phyloP scores from a whole-genome alignment of 768 basidiomycete genomes.

The Tulasnella sp. region DNA sequence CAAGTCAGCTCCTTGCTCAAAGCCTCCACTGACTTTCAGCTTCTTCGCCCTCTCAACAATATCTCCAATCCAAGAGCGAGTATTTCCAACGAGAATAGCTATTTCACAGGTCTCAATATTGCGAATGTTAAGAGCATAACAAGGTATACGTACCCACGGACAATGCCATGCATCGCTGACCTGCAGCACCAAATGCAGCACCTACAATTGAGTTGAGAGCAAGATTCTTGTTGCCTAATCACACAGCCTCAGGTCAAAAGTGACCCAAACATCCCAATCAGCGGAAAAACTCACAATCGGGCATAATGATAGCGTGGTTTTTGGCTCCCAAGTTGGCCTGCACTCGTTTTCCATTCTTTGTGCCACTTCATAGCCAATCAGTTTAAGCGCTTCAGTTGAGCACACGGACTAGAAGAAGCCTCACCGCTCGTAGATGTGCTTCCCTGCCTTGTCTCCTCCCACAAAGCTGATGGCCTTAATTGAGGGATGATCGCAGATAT shows the following conservation, averaged over 20 bases:
- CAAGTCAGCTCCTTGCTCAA: slow-evolving; percentile 76
- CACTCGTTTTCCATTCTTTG: slow-evolving; percentile 77
- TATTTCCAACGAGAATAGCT: slow-evolving; percentile 63
- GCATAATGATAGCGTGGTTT: slow-evolving; percentile 88
- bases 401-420: not conserved
- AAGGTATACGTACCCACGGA: slow-evolving; percentile 54
- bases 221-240: slow-evolving; percentile 71
- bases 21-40: slow-evolving; percentile 79
- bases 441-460: slow-evolving; percentile 84
- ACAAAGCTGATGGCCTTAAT: slow-evolving; percentile 97
- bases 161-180: slow-evolving; percentile 94
- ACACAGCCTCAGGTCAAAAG: not conserved
- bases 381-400: not conserved
- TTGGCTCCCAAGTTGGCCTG: slow-evolving; percentile 88
- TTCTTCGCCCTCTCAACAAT: slow-evolving; percentile 66
- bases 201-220: slow-evolving; percentile 86
- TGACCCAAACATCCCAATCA: not conserved
- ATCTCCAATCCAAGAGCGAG: slow-evolving; percentile 65
- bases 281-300: slow-evolving; percentile 51
- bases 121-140: not conserved
- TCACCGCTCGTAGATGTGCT: slow-evolving; percentile 82
- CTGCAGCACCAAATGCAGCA: slow-evolving; percentile 93
- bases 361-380: slow-evolving; percentile 37
- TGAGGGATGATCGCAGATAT: slow-evolving; percentile 80
- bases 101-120: not conserved